phyloP scores from a whole-genome alignment of 805 yeast genomes.

The Sungouiella blattae region DNA sequence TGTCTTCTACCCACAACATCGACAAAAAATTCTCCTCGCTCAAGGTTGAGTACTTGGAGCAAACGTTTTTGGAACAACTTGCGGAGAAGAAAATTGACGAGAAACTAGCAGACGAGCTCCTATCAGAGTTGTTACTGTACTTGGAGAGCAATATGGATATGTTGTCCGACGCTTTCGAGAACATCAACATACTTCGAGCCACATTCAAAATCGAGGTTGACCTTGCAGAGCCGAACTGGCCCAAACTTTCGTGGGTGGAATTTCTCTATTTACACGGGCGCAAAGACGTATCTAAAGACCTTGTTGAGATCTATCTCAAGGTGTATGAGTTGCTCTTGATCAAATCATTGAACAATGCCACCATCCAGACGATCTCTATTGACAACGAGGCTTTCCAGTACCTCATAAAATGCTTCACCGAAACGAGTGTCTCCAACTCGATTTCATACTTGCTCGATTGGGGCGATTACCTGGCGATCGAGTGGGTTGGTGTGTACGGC shows the following conservation, averaged over 20 bases:
- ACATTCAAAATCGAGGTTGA: constrained; percentile 30
- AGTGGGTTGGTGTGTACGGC: constrained; percentile 22
- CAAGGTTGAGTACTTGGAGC: constrained; percentile 35
- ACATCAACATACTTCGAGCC: constrained; percentile 22
- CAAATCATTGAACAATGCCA: neutral
- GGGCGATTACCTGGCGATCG: constrained; percentile 34
- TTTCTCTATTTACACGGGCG: constrained; percentile 24
- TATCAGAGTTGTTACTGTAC: constrained; percentile 22
- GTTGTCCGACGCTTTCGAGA: constrained; percentile 14
- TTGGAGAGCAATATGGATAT: constrained; percentile 7
- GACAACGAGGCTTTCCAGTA: neutral
- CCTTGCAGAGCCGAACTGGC: constrained; percentile 29
- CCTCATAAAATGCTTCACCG: neutral
- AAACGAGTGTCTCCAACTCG: neutral
- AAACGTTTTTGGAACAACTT: constrained; percentile 20
- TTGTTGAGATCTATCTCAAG: constrained; percentile 29
- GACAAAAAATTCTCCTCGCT: constrained; percentile 25
- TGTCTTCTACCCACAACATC: constrained; percentile 18
- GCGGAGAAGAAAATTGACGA: constrained; percentile 4
- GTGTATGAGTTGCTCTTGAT: constrained; percentile 27
- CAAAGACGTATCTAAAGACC: constrained; percentile 25
- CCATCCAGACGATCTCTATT: neutral
- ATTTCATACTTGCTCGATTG: constrained; percentile 12
- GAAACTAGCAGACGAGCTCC: constrained; percentile 19
- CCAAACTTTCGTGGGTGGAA: constrained; percentile 37